Conservation (phyloP, 108 stramenopile genomes). For the Nitzschia sp. region DNA sequence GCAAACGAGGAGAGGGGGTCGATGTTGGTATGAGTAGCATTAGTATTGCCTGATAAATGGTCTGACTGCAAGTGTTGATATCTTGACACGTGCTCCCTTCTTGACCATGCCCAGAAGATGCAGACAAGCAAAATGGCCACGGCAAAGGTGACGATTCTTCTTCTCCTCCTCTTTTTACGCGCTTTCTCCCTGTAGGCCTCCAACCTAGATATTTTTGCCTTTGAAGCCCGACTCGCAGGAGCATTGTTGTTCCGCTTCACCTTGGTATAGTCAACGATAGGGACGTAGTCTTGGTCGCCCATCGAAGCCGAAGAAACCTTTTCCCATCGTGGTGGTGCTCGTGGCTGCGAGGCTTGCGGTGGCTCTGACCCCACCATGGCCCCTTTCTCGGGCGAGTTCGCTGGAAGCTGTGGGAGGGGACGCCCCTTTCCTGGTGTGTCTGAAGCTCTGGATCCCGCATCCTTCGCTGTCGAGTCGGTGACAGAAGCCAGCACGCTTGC, state of each 20-base stretch:
- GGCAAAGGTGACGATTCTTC: not conserved
- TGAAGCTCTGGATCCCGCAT: not conserved
- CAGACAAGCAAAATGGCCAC: not conserved
- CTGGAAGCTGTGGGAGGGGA: not conserved
- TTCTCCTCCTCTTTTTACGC: not conserved
- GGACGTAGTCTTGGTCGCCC: constrained; percentile 40
- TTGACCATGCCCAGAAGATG: not conserved
- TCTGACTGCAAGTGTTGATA: too few relatives aligned
- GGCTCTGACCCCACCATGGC: not conserved
- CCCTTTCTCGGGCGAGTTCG: not conserved
- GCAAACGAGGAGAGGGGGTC: too few relatives aligned
- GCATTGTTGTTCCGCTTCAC: not conserved
- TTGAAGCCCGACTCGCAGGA: not conserved
- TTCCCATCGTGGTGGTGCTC: constrained; percentile 12
- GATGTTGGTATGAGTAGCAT: too few relatives aligned
- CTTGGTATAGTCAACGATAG: constrained; percentile 28
- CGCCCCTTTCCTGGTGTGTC: not conserved
- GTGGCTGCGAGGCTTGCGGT: not conserved
- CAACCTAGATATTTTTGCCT: not conserved
- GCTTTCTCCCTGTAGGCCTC: not conserved
- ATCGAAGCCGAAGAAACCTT: constrained; percentile 8
- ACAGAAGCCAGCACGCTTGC: not conserved
- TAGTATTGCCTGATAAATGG: too few relatives aligned
- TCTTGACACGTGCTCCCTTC: not conserved
- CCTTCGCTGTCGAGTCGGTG: not conserved